Percentiles rank a stretch among this genome's conserved stretches.
These are phyloP conservation scores for Holtermannia corniformis DNA, from an alignment of 768 basidiomycete species.

Conservation along the genomic window DNA sequence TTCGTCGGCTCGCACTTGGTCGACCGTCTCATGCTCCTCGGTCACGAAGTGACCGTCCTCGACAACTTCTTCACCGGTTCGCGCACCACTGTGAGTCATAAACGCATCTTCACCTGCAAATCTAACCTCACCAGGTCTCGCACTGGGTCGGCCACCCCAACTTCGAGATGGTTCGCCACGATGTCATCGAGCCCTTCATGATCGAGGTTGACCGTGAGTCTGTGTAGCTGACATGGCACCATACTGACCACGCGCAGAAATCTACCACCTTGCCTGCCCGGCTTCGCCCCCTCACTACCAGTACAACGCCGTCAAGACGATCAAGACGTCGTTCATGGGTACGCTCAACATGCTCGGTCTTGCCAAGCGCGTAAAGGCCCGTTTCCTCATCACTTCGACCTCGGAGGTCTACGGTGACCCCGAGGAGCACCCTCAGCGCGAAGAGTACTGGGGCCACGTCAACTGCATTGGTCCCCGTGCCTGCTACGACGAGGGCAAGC, in stretches of 20 bases:
- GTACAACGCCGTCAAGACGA: slow-evolving; percentile 93
- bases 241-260: slow-evolving; percentile 54
- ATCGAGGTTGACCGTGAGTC: slow-evolving; percentile 92
- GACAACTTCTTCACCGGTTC: slow-evolving; percentile 99
- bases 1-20: slow-evolving; percentile 97
- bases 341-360: slow-evolving; percentile 98
- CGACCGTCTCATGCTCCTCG: slow-evolving; percentile 93
- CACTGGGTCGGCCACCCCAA: slow-evolving; percentile 76
- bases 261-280: slow-evolving; percentile 96
- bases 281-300: slow-evolving; percentile 97
- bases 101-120: no score
- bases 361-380: slow-evolving; percentile 92
- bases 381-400: slow-evolving; percentile 91
- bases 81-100: slow-evolving; percentile 84
- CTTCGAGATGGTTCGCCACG: slow-evolving; percentile 95
- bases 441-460: slow-evolving; percentile 98
- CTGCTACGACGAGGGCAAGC: slow-evolving; percentile 99
- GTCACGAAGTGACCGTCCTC: slow-evolving; percentile 92
- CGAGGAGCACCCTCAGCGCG: slow-evolving; percentile 90
- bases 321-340: slow-evolving; percentile 97
- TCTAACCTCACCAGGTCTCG: slow-evolving; percentile 24
- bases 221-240: slow-evolving; percentile 2
- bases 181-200: slow-evolving; percentile 94
- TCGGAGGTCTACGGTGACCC: slow-evolving; percentile 99
- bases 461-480: slow-evolving; percentile 97